phyloP scores from a whole-genome alignment of 352 stramenopile genomes.

The Globisporangium lucens region DNA sequence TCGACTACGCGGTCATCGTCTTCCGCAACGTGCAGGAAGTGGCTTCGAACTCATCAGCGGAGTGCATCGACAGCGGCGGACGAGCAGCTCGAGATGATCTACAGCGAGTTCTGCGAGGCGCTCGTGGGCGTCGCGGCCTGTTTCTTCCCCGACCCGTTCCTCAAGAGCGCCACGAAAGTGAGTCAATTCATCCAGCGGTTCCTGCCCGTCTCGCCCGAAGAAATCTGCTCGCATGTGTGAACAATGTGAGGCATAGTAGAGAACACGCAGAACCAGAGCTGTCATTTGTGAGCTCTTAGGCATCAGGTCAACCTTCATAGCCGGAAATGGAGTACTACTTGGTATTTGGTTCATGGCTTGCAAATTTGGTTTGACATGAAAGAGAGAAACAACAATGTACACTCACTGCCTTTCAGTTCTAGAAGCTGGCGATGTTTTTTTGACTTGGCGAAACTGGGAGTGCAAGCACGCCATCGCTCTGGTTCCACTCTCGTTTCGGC shows the following conservation, averaged over 20 bases:
- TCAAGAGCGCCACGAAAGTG: slow-evolving; percentile 46
- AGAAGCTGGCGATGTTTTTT: slow-evolving; percentile 18
- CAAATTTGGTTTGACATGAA: background rate
- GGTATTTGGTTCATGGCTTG: background rate
- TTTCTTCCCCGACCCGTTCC: slow-evolving; percentile 66
- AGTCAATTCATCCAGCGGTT: slow-evolving; percentile 73
- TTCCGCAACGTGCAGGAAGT: slow-evolving; percentile 69
- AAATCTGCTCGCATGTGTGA: slow-evolving; percentile 37
- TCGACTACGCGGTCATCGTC: slow-evolving; percentile 47
- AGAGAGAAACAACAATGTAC: background rate
- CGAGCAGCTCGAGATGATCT: slow-evolving; percentile 61
- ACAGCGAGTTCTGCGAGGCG: slow-evolving; percentile 68
- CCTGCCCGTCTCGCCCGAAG: slow-evolving; percentile 58
- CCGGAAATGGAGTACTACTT: background rate
- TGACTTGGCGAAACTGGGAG: slow-evolving; percentile 6
- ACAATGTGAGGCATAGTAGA: background rate
- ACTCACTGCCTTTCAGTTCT: background rate
- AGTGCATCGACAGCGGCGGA: slow-evolving; percentile 23
- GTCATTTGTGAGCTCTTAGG: background rate
- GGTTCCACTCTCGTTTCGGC: slow-evolving; percentile 21
- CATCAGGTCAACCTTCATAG: background rate
- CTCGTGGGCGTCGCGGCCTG: slow-evolving; percentile 51
- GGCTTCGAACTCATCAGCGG: slow-evolving; percentile 12
- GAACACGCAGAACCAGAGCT: background rate
- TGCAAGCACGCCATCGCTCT: background rate